Conservation (phyloP, 805 yeast genomes). For the Starmerella apis region DNA sequence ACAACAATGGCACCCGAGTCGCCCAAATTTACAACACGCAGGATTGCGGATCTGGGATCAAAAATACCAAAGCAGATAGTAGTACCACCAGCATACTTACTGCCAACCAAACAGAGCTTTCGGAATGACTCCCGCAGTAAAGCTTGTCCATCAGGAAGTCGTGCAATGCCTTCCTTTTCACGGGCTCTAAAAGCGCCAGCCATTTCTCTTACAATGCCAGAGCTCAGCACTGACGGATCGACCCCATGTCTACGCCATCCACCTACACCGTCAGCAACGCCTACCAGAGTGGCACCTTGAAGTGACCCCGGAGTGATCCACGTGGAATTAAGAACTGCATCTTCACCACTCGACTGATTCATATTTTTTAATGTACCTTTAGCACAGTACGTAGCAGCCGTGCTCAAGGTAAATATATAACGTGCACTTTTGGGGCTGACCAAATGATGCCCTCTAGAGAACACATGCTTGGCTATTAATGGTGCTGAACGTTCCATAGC, state of each 20-base stretch:
- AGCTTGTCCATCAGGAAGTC: conserved; percentile 35
- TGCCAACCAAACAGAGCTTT: conserved; percentile 42
- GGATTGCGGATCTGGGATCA: conserved; percentile 38
- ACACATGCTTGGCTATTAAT: background rate
- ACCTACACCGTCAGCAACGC: conserved; percentile 82
- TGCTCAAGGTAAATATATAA: conserved; percentile 16
- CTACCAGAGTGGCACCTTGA: conserved; percentile 25
- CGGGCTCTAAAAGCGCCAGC: conserved; percentile 1
- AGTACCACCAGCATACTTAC: conserved; percentile 82
- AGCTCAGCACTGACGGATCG: conserved; percentile 77
- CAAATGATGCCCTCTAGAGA: background rate
- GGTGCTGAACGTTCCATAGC: background rate
- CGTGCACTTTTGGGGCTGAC: background rate
- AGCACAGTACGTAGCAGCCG: conserved; percentile 21
- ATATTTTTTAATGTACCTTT: conserved; percentile 22
- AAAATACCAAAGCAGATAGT: conserved; percentile 79
- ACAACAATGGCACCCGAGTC: conserved; percentile 92
- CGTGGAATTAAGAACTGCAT: conserved; percentile 18
- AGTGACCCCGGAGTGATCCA: conserved; percentile 23
- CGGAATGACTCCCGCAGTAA: conserved; percentile 50
- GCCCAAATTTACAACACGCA: conserved; percentile 72
- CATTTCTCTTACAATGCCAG: conserved; percentile 54
- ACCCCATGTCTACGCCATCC: conserved; percentile 92
- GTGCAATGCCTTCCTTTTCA: conserved; percentile 5
- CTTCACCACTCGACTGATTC: conserved; percentile 23